Evolutionary conservation across 2,329 filamentous ascomycete genomes (phyloP), one percentile per base, ranked within the genome.

Genomic region (Fusarium albosuccineum): DNA sequence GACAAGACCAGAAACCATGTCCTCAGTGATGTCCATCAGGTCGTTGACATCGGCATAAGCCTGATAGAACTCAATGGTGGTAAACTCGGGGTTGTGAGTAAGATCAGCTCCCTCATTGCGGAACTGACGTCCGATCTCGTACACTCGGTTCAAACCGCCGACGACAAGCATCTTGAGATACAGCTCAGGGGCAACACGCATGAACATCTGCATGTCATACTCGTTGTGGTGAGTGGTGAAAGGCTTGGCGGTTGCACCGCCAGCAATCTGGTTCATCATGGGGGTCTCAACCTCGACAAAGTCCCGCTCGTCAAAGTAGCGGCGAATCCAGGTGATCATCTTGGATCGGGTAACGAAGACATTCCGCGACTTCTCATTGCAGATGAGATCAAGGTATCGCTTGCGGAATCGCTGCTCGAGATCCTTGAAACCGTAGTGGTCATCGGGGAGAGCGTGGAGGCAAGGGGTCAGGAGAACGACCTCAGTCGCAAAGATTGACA

Each of bases 151-250:
- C 41, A 98, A 86, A 62, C 95, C 96, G 75, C 97, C 97, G 33
- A 99, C 95, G 50, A 98, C 92, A 60, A 91, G 85, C 89, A 97
- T 93, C 91, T 99, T 99, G 74, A 99, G 90, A 81, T 97, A 97
- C 57, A 99, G 84, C 81, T 99, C 96, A 1, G 96, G 97, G 1
- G 97, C 96, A 55, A 98, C 89, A 76, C 96, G 91, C 88, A 99
- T 91, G 82, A 91, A 98, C 80, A 99, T 90, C 73, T 97, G 91
- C 89, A 97, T 94, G 79, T 97, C 89, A 52, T 96, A 87, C 54
- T 98, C 96, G 80, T 99, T 99, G 84, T 98, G 96, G 80, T 97
- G 92, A 13, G 96, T 98, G 71, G 92, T 85, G 82, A 99, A 99
- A 6, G 96, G 96, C 83, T 79, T 94, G 61, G 96, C 96, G 1